These are phyloP conservation scores for Candida montana DNA, from an alignment of 805 yeast species.

Conservation along the genomic window DNA sequence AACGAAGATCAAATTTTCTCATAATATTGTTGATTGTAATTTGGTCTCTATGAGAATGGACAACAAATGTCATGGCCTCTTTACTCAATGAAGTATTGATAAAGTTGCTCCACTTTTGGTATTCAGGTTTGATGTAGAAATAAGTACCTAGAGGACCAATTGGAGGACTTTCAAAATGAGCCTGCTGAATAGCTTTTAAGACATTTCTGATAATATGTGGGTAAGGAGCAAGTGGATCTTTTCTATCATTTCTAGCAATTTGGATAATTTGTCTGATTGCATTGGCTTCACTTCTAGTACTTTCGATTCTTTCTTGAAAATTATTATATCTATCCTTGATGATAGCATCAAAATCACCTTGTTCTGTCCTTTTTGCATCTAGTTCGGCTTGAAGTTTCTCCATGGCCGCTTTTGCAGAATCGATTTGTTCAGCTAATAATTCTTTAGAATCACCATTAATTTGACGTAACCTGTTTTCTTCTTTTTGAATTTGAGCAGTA, in stretches of 20 bases:
- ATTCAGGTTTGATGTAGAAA: conserved; percentile 51
- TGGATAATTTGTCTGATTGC: conserved; percentile 2
- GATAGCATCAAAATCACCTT: not conserved
- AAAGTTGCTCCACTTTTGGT: conserved; percentile 50
- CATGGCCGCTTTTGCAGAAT: not conserved
- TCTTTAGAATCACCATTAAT: conserved; percentile 24
- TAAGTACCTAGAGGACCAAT: conserved; percentile 76
- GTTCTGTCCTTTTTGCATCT: not conserved
- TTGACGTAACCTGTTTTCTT: conserved; percentile 26
- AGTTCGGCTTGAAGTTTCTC: conserved; percentile 2
- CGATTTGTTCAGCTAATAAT: conserved; percentile 11
- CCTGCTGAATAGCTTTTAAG: conserved; percentile 18
- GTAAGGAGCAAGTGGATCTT: conserved; percentile 13
- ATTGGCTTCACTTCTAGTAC: conserved; percentile 9
- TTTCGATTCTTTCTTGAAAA: conserved; percentile 4
- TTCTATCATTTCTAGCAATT: not conserved
- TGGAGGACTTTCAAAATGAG: conserved; percentile 45
- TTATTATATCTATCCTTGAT: conserved; percentile 6
- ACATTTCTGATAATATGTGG: not conserved
- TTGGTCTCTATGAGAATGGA: conserved; percentile 58
- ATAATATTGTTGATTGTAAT: conserved; percentile 32
- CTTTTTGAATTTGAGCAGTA: conserved; percentile 16
- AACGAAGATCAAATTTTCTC: conserved; percentile 26
- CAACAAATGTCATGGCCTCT: conserved; percentile 60
- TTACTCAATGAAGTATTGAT: conserved; percentile 51